Evolutionary conservation across 2,329 filamentous ascomycete genomes (phyloP), one percentile per base, ranked within the genome.

Genomic region (Chrysoporthe deuterocubensis): DNA sequence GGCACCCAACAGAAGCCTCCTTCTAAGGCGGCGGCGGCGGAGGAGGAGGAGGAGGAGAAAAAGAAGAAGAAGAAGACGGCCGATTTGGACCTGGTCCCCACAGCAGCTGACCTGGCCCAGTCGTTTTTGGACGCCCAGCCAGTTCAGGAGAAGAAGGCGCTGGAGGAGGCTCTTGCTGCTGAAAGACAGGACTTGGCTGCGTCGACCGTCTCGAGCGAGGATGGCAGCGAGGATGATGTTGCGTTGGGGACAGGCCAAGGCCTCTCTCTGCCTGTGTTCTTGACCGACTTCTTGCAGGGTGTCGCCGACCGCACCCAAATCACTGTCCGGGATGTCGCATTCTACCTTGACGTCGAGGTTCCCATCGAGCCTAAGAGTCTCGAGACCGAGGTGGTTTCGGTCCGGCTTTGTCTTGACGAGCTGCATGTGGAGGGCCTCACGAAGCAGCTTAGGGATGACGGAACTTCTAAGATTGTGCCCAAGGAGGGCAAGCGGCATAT

Each of bases 101-200:
- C 91, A 34, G 86, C 90, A 1, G 87, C 89, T 67, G 90, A 94
- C 71, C 82, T 96, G 16, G 92, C 92, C 16, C 86, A 91, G 75
- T 94, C 92, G 0, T 95, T 95, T 75, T 81, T 95, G n/a, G 84
- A 91, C 71, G 87, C 90, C 1, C 89, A 93, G 74, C 88, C 91
- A 14, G 80, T 81, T 5, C 83, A 87, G 61, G 90, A 93, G 73
- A 89, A 86, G 71, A 84, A 82, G 67, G 86, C 90, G 74, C 81
- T 95, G 34, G 90, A 94, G 75, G 87, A 90, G 61, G 90, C 90
- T 9, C 78, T 94, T 18, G 82, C 86, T 26, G 85, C 88, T 1
- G 87, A 91, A 74, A 85, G 85, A 0, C 84, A 88, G 66, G 86
- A 89, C 67, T 77, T 92, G 52, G 85, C 86, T 50, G 86, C 89